Evolutionary conservation across 495 filamentous ascomycete genomes (phyloP), one percentile per base, ranked within the genome.

Genomic region (Neurospora sp.): DNA sequence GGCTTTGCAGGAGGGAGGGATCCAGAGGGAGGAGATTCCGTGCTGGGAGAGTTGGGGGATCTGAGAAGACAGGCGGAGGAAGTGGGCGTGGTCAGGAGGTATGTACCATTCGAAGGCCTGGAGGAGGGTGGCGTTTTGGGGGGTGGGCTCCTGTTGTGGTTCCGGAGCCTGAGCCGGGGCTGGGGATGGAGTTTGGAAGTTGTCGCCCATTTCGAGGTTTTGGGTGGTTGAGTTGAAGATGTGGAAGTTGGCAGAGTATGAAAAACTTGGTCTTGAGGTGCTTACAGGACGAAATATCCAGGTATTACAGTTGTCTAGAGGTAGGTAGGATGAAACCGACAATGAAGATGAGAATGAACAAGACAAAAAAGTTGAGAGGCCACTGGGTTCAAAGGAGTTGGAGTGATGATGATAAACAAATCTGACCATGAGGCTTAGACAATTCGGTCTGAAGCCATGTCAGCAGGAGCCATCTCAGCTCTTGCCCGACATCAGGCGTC

Each of bases 91-190:
- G 74, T 92, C 89, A 10, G 86, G 85, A 0, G 89, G 90, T 1
- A 90, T 85, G 77, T 93, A 89, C 91, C 92, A 93, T 83, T 93
- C 92, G 78, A 91, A 93, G 10, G 84, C 87, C 79, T 93, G 89
- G 75, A 93, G 80, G 79, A 93, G 88, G 72, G 89, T 89, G 70
- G 75, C 77, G 73, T 93, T 94, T 69, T 77, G 76, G 2, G 76
- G 74, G 1, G 77, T 78, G 5, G 77, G 69, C 38, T 78, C 18
- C 46, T 71, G 72, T 31, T 31, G n/a, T 38, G 44, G 22, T 31
- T 71, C 10, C 5, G 22, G 14, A 35, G 69, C 40, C 11, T 2
- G 20, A n/a, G 69, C 16, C 12, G 31, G 27, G 2, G 10, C 10
- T 10, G 69, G 69, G 4, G 39, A 71, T 11, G 69, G 53, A 31